phyloP scores from a whole-genome alignment of 2,329 filamentous ascomycete species.

The Didymella exigua region DNA sequence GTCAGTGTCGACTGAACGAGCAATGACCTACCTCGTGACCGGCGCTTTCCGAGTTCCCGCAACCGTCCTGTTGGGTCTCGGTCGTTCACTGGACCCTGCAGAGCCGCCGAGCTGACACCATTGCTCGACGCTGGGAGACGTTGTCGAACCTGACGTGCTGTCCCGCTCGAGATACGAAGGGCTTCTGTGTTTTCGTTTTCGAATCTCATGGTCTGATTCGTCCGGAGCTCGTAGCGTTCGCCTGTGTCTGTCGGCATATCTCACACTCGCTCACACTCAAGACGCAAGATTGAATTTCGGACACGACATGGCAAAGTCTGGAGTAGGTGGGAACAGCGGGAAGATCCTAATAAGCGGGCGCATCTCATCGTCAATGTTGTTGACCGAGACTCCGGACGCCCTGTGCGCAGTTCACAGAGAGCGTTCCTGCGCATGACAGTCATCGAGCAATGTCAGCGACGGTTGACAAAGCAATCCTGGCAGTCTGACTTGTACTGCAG shows the following conservation, averaged over 20 bases:
- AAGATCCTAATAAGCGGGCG: conserved; percentile 7
- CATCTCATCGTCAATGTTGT: background rate
- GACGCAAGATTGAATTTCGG: conserved; percentile 1
- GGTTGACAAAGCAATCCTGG: background rate
- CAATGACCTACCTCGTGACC: background rate
- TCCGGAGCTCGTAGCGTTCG: background rate
- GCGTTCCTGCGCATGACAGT: no score
- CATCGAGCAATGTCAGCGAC: background rate
- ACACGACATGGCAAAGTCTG: conserved; percentile 7
- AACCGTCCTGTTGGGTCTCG: background rate
- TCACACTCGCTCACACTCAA: background rate
- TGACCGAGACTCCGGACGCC: background rate
- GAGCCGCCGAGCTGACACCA: background rate
- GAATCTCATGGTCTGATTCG: background rate
- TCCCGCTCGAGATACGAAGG: background rate
- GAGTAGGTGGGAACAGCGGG: conserved; percentile 19
- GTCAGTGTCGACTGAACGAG: background rate
- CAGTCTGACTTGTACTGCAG: background rate
- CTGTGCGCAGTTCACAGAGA: background rate
- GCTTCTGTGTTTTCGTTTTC: background rate
- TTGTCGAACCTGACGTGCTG: background rate
- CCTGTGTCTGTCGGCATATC: conserved; percentile 11
- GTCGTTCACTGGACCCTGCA: background rate
- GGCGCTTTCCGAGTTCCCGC: background rate
- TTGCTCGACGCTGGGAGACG: background rate